These are phyloP conservation scores for Candida pini DNA, from an alignment of 805 yeast species.

Conservation along the genomic window DNA sequence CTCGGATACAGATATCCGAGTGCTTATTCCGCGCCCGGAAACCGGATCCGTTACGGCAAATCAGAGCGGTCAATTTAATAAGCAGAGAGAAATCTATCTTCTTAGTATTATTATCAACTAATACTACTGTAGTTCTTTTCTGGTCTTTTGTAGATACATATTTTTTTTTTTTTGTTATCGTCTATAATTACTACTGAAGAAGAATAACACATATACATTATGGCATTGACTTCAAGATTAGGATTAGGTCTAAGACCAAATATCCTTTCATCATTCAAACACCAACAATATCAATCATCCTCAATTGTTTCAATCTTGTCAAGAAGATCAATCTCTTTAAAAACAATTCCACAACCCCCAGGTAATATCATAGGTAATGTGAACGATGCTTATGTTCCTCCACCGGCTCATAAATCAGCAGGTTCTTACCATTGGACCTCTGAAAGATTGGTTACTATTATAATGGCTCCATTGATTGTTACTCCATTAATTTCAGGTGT, in stretches of 20 bases:
- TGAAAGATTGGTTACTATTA: conserved; percentile 56
- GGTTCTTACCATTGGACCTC: conserved; percentile 75
- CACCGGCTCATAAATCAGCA: conserved; percentile 47
- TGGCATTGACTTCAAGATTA: conserved; percentile 14
- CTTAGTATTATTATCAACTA: too few relatives aligned
- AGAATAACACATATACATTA: neutral
- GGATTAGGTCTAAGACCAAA: conserved; percentile 16
- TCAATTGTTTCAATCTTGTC: conserved; percentile 9
- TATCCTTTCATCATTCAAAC: conserved; percentile 2
- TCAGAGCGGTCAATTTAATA: too few relatives aligned
- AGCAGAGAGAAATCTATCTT: too few relatives aligned
- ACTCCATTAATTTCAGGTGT: conserved; percentile 56
- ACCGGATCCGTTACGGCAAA: too few relatives aligned
- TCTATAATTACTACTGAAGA: neutral
- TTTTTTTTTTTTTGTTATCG: neutral
- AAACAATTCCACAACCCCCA: conserved; percentile 53
- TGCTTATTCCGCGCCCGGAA: too few relatives aligned
- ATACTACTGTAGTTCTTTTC: too few relatives aligned
- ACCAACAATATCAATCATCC: conserved; percentile 2
- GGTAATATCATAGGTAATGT: conserved; percentile 68
- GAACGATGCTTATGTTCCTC: conserved; percentile 65
- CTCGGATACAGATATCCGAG: too few relatives aligned
- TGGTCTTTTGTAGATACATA: too few relatives aligned
- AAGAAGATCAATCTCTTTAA: conserved; percentile 18
- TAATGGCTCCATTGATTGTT: conserved; percentile 57